Base-by-base conservation (phyloP, 2,329 filamentous ascomycete genomes). In the Colletotrichum lindemuthianum region DNA sequence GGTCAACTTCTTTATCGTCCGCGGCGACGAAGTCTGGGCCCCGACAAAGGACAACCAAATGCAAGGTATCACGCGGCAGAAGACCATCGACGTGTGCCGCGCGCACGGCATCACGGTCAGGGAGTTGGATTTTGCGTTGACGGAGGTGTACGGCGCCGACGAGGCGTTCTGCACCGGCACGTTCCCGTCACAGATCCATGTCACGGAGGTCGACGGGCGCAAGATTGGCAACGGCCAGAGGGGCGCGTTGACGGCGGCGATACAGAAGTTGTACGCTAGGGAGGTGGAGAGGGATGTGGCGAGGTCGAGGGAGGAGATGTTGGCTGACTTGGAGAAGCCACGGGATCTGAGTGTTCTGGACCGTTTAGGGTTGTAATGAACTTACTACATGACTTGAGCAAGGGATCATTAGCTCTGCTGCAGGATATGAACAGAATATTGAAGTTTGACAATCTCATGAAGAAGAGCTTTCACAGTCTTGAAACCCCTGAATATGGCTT, bases 1-100 rank as follows among this genome's bases (percentile, higher is more conserved):
- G 39, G 70, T 72, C 60, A 75, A 75, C 47, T 74, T 75, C 65
- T 75, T 75, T 61, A 73, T 75, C 49, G 66, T 75, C n/a, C 71
- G 72, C 9, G 71, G 70, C 6, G 64, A 66, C 44, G 72, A 75
- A 64, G 69, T 75, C n/a, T 74, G 72, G 73, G 71, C 72, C 3
- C 72, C 73, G 3, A 74, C 73, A 0, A 72, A 73, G 50, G 69
- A 73, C 36, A 72, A 74, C 43, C 72, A 74, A 59, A 75, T 74
- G 73, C 70, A 72, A 53, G 72, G 73, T 2, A 72, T 75, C 50
- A 75, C 73, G 12, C 67, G 73, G 8, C 71, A 72, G 54, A 72
- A 70, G 63, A 73, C 72, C 6, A 74, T 75, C 39, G 71, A 74
- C 34, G 68, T 74, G 8, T 75, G 73, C 43, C 69, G 71, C 2